Percentiles rank a stretch among this genome's conserved stretches.
Conservation (phyloP, 495 filamentous ascomycete genomes). For the Neurospora sublineolata region DNA sequence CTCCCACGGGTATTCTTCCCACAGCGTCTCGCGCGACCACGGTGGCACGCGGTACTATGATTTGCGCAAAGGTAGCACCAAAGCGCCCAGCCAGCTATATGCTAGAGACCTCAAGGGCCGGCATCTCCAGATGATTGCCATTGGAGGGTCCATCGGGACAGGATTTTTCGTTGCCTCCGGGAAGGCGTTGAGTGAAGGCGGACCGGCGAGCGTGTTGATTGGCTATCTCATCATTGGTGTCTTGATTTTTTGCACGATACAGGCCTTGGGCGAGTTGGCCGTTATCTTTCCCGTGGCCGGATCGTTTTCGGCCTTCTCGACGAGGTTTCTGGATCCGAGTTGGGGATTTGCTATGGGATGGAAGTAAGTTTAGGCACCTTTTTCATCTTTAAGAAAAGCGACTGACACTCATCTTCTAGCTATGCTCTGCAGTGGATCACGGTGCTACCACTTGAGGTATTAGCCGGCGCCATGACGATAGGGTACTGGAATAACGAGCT, state of each 20-base stretch:
- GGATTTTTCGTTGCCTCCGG: slow-evolving; percentile 88
- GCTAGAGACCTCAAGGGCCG: slow-evolving; percentile 67
- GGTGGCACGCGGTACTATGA: slow-evolving; percentile 19
- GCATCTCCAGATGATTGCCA: slow-evolving; percentile 95
- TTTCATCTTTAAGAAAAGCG: too few relatives aligned
- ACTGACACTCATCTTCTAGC: slow-evolving; percentile 23
- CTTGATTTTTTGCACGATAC: slow-evolving; percentile 88
- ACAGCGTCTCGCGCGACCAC: slow-evolving; percentile 2
- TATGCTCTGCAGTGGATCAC: slow-evolving; percentile 94
- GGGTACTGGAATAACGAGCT: slow-evolving; percentile 65
- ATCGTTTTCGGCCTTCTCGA: slow-evolving; percentile 86
- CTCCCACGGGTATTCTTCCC: neutral
- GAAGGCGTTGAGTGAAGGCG: slow-evolving; percentile 61
- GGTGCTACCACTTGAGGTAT: slow-evolving; percentile 80
- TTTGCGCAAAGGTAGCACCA: slow-evolving; percentile 11
- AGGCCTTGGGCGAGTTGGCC: slow-evolving; percentile 86
- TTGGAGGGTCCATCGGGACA: slow-evolving; percentile 90
- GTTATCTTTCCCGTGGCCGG: slow-evolving; percentile 87
- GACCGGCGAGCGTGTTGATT: slow-evolving; percentile 75
- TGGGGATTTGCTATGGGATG: slow-evolving; percentile 99
- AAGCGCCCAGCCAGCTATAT: slow-evolving; percentile 31
- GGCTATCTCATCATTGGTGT: slow-evolving; percentile 70
- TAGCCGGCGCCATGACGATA: slow-evolving; percentile 81
- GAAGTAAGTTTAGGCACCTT: slow-evolving; percentile 66
- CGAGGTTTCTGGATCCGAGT: slow-evolving; percentile 81